Conservation (phyloP, 352 stramenopile species). For the Elongisporangium senticosum region DNA sequence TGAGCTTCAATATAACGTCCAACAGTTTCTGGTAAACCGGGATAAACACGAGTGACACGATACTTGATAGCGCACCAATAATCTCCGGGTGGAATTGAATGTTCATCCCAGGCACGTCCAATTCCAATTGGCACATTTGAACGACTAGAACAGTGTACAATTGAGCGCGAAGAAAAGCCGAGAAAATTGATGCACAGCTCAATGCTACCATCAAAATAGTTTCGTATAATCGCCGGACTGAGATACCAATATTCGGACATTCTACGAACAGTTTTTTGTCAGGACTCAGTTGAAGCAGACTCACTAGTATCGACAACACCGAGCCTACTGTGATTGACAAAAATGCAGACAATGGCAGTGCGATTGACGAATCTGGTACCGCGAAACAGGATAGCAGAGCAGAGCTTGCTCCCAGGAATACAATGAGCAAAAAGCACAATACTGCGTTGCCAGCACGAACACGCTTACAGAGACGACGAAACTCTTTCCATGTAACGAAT, state of each 20-base stretch:
- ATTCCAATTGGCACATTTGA: constrained; percentile 54
- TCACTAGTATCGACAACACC: constrained; percentile 33
- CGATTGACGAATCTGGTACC: constrained; percentile 20
- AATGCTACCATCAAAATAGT: constrained; percentile 27
- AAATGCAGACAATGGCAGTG: constrained; percentile 31
- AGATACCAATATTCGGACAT: constrained; percentile 29
- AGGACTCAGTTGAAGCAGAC: constrained; percentile 34
- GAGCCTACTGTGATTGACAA: constrained; percentile 41
- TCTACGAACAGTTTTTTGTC: constrained; percentile 29
- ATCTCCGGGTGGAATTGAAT: constrained; percentile 39
- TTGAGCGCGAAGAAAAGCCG: constrained; percentile 60
- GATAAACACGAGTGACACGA: constrained; percentile 13
- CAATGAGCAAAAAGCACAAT: constrained; percentile 19
- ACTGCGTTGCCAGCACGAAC: constrained; percentile 21
- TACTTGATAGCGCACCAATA: constrained; percentile 12
- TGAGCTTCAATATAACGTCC: not conserved
- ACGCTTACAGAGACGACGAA: constrained; percentile 22
- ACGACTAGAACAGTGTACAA: constrained; percentile 63
- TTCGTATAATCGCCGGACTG: constrained; percentile 17
- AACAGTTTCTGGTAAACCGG: constrained; percentile 8
- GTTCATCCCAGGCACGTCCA: constrained; percentile 22
- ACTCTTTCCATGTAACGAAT: constrained; percentile 16
- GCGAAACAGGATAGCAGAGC: constrained; percentile 22
- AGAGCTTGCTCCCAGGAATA: constrained; percentile 18
- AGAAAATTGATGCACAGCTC: constrained; percentile 37